These are phyloP conservation scores for Rhododendron griersonianum DNA, from an alignment of 148 eudicot species.

Conservation along the genomic window DNA sequence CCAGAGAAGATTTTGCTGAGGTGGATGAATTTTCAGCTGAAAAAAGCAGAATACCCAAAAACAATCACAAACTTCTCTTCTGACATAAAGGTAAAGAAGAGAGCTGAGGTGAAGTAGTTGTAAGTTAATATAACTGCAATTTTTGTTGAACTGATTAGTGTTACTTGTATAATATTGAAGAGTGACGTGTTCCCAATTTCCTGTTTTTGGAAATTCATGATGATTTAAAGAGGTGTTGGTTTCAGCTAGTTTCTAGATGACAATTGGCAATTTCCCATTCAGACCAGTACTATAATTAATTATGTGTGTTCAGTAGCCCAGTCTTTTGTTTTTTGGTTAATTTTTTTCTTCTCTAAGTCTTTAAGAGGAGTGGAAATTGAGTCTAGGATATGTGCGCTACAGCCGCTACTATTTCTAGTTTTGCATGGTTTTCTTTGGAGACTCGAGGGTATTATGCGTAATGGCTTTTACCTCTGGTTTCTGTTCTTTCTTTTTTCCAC, in stretches of 20 bases:
- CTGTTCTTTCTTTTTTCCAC: background rate
- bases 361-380: background rate
- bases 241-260: background rate
- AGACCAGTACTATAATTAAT: background rate
- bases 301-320: background rate
- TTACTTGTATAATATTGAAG: background rate
- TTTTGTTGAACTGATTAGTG: background rate
- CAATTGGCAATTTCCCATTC: background rate
- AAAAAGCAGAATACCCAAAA: constrained; percentile 63
- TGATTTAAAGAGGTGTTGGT: background rate
- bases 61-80: constrained; percentile 86
- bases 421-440: background rate
- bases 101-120: background rate
- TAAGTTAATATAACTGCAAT: background rate
- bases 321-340: background rate
- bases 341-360: background rate
- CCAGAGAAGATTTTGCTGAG: constrained; percentile 91
- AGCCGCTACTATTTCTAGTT: background rate
- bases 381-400: background rate
- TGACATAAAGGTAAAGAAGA: constrained; percentile 71
- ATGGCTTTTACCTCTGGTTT: background rate
- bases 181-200: background rate
- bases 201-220: background rate
- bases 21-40: constrained; percentile 98
- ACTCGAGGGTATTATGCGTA: background rate